phyloP scores from a whole-genome alignment of 2,329 filamentous ascomycete species.

The Penicillium polonicum region DNA sequence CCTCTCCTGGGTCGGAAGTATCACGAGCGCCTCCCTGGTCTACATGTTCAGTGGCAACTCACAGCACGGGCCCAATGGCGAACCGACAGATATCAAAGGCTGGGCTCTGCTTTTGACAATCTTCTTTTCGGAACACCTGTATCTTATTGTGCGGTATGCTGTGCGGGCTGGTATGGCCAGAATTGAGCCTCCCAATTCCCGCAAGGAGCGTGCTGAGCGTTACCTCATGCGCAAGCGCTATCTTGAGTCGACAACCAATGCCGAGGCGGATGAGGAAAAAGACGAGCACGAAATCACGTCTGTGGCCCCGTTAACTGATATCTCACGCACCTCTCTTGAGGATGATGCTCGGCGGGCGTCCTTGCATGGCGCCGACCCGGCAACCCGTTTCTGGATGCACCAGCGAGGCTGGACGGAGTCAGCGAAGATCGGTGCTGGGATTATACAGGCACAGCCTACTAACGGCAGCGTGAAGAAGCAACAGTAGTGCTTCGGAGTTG shows the following conservation, averaged over 20 bases:
- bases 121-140: slow-evolving; percentile 84
- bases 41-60: slow-evolving; percentile 76
- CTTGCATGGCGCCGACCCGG: slow-evolving; percentile 31
- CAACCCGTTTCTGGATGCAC: slow-evolving; percentile 45
- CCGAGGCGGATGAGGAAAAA: slow-evolving; percentile 25
- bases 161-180: slow-evolving; percentile 74
- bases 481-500: slow-evolving; percentile 23
- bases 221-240: slow-evolving; percentile 77
- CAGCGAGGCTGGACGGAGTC: slow-evolving; percentile 48
- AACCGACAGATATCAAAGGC: slow-evolving; percentile 63
- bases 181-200: slow-evolving; percentile 79
- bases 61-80: slow-evolving; percentile 47
- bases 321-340: slow-evolving; percentile 41
- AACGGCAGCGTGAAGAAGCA: slow-evolving; percentile 35
- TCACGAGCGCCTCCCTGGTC: slow-evolving; percentile 83
- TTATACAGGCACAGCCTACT: slow-evolving; percentile 38
- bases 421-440: slow-evolving; percentile 39
- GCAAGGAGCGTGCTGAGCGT: slow-evolving; percentile 79
- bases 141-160: slow-evolving; percentile 71
- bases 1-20: slow-evolving; percentile 86
- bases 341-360: slow-evolving; percentile 43
- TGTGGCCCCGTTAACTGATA: slow-evolving; percentile 23
- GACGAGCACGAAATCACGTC: slow-evolving; percentile 10
- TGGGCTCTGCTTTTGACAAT: slow-evolving; percentile 82
- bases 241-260: slow-evolving; percentile 52